Evolutionary conservation across 139 green algal genomes (phyloP), one percentile per base, ranked within the genome.

Genomic region (Desmodesmus armatus): DNA sequence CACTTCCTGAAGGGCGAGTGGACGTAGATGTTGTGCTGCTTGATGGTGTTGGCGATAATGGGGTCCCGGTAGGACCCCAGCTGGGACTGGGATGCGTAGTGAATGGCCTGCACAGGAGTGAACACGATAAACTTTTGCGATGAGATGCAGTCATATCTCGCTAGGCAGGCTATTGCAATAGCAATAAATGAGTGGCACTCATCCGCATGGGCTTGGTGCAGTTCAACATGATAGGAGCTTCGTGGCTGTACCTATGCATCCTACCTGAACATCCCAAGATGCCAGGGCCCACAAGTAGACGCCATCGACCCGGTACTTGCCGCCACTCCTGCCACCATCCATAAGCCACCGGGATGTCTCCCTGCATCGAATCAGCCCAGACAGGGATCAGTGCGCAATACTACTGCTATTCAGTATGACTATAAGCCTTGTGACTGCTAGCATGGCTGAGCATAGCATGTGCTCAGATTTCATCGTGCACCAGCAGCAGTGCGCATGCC

Each of bases 261-360:
- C 11, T n/a, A 77, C 75, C 75, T 82, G 75, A 23, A 82, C 75
- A 31, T 82, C 75, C 75, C 75, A 82, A 25, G 33, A 55, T 27
- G 75, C 75, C 37, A 82, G 49, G 3, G 51, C 35, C 75, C 75
- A 82, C 75, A 82, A 27, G 51, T 82, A 82, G 35, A 82, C 11
- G 2, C 75, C 75, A 51, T 82, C 75, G n/a, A 82, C 53, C 15
- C 75, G 51, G 53, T 82, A 82, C 19, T 15, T 63, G 19, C 44
- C 40, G 75, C 75, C 75, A n/a, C n/a, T n/a, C n/a, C n/a, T n/a
- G 25, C 75, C 75, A 69, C 53, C 53, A 69, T 62, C 31, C 51
- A 71, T 82, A 49, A 82, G 51, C 75, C 75, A 82, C 5, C 75
- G 51, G 27, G 75, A 82, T 23, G 75, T 82, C 53, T 82, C 51